phyloP scores from a whole-genome alignment of 2,329 filamentous ascomycete genomes.

The Diaporthe destruens region DNA sequence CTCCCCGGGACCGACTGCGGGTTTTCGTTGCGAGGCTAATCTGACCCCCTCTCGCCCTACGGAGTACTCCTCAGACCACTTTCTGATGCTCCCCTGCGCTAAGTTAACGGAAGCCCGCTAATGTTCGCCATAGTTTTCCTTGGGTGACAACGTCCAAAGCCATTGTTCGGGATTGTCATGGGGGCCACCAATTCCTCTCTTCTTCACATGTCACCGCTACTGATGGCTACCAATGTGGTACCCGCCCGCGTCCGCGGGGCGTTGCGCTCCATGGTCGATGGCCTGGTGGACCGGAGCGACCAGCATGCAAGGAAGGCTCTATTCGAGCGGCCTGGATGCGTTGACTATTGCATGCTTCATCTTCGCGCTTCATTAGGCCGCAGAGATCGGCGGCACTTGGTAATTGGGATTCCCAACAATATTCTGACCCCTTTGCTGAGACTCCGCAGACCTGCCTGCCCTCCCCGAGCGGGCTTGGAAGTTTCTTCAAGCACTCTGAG shows the following conservation, averaged over 20 bases:
- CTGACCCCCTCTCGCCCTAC: conserved; percentile 13
- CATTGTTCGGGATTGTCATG: conserved; percentile 11
- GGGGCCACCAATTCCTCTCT: not conserved
- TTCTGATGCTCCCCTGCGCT: conserved; percentile 25
- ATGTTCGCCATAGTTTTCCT: conserved; percentile 25
- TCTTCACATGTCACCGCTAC: conserved; percentile 20
- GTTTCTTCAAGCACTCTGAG: not conserved
- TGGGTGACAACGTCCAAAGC: conserved; percentile 25
- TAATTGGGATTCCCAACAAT: conserved; percentile 13
- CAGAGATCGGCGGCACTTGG: conserved; percentile 24
- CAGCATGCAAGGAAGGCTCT: not conserved
- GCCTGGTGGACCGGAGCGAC: conserved; percentile 10
- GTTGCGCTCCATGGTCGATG: conserved; percentile 17
- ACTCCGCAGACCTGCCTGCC: not conserved
- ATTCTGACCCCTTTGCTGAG: not conserved
- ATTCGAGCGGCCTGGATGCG: not conserved
- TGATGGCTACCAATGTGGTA: conserved; percentile 2
- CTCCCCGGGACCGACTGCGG: not conserved
- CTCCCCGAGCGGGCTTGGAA: not conserved
- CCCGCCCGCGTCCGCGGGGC: not conserved
- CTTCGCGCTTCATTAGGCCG: conserved; percentile 16
- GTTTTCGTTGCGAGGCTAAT: conserved; percentile 15
- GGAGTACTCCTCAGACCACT: not conserved
- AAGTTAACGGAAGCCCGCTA: conserved; percentile 25
- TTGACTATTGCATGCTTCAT: not conserved